Evolutionary conservation across 768 basidiomycete genomes (phyloP).

Genomic region (Pleurotus djamor): DNA sequence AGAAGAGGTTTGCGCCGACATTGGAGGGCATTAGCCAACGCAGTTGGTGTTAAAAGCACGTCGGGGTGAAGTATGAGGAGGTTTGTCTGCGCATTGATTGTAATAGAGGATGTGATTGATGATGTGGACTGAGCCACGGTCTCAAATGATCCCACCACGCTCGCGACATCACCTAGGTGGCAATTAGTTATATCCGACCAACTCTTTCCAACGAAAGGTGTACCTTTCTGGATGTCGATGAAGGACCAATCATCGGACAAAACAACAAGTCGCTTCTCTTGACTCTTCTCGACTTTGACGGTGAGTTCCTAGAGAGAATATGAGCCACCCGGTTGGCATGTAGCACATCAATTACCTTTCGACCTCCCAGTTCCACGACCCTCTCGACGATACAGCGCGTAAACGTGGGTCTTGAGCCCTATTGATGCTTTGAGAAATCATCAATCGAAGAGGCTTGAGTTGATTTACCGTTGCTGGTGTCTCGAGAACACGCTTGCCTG

Average conservation of each 20-base stretch:
- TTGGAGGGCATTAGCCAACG: conserved; percentile 78
- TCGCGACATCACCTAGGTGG: conserved; percentile 71
- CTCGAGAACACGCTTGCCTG: conserved; percentile 15
- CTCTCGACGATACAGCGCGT: conserved; percentile 57
- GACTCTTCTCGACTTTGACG: conserved; percentile 39
- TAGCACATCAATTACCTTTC: conserved; percentile 34
- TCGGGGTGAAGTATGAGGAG: conserved; percentile 91
- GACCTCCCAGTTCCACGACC: conserved; percentile 35
- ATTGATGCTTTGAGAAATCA: background rate
- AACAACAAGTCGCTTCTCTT: conserved; percentile 45
- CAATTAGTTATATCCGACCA: background rate
- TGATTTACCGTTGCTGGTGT: background rate
- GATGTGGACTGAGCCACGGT: conserved; percentile 27
- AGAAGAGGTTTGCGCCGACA: conserved; percentile 90
- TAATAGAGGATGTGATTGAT: conserved; percentile 41
- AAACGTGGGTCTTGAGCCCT: conserved; percentile 26
- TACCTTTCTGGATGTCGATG: conserved; percentile 61
- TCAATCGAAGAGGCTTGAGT: background rate
- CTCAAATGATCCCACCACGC: conserved; percentile 57
- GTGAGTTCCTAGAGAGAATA: conserved; percentile 41
- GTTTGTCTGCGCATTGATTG: conserved; percentile 61
- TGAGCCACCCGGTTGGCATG: background rate
- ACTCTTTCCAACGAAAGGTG: conserved; percentile 9
- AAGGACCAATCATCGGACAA: conserved; percentile 80
- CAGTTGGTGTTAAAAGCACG: conserved; percentile 85